Evolutionary conservation across 768 basidiomycete species (phyloP).

Genomic region (Lactarius psammicola): DNA sequence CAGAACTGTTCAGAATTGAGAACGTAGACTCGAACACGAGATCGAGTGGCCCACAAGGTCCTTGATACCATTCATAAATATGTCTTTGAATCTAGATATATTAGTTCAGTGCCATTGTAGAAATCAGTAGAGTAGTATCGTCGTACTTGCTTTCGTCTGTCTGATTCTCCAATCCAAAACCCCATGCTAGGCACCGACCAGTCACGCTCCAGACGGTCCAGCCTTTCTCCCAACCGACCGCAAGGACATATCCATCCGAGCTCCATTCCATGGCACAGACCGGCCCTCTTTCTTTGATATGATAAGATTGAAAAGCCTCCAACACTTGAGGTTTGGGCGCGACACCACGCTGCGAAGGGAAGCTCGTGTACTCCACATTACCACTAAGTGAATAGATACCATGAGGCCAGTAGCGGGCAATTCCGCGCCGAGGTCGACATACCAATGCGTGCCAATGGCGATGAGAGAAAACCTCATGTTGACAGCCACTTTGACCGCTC

Average conservation of each 20-base stretch:
- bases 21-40: neutral
- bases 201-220: constrained; percentile 92
- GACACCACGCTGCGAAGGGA: constrained; percentile 62
- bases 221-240: constrained; percentile 86
- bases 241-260: constrained; percentile 92
- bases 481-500: constrained; percentile 63
- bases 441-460: constrained; percentile 78
- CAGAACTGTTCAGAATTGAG: constrained; percentile 65
- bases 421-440: constrained; percentile 16
- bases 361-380: constrained; percentile 60
- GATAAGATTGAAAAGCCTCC: constrained; percentile 60
- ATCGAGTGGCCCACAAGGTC: constrained; percentile 54
- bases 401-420: constrained; percentile 14
- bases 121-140: constrained; percentile 18
- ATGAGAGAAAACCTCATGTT: constrained; percentile 81
- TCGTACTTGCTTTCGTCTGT: constrained; percentile 52
- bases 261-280: constrained; percentile 84
- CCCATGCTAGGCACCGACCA: constrained; percentile 81
- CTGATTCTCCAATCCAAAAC: constrained; percentile 63
- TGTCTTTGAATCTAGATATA: constrained; percentile 60
- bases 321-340: constrained; percentile 60
- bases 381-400: constrained; percentile 47
- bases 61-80: constrained; percentile 79
- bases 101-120: constrained; percentile 18
- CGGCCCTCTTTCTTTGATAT: constrained; percentile 52